Conservation (phyloP, 805 yeast species). For the Kregervanrija fluxuum region DNA sequence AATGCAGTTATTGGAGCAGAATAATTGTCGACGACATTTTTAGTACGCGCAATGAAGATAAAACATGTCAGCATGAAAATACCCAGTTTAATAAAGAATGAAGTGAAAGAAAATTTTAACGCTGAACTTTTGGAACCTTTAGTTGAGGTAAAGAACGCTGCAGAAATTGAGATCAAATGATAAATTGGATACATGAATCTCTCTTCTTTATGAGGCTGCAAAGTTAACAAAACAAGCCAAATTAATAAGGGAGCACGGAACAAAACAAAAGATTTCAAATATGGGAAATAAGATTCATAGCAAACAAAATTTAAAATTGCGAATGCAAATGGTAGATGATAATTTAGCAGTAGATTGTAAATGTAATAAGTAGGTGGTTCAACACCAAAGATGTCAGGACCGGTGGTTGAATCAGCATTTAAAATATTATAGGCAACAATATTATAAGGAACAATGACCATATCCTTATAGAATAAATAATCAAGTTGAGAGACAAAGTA, state of each 20-base stretch:
- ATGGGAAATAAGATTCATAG: constrained; percentile 1
- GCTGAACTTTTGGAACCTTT: not conserved
- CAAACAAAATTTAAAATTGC: constrained; percentile 34
- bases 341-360: constrained; percentile 64
- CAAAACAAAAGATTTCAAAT: constrained; percentile 6
- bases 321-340: constrained; percentile 46
- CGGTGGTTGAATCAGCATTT: constrained; percentile 56
- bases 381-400: constrained; percentile 86
- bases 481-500: constrained; percentile 37
- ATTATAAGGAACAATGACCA: constrained; percentile 69
- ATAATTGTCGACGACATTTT: constrained; percentile 59
- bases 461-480: constrained; percentile 50
- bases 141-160: constrained; percentile 4
- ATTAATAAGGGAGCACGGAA: constrained; percentile 29
- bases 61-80: constrained; percentile 15
- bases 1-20: constrained; percentile 65
- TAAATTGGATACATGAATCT: constrained; percentile 84
- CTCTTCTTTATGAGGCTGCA: constrained; percentile 91
- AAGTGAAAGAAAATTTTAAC: no score
- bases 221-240: constrained; percentile 62
- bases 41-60: constrained; percentile 43
- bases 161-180: constrained; percentile 51
- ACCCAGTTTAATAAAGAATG: not conserved
- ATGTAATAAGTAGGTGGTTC: constrained; percentile 74
- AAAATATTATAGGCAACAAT: constrained; percentile 79